phyloP scores from a whole-genome alignment of 1,284 basidiomycete species.

The Hymenochaete sp. region DNA sequence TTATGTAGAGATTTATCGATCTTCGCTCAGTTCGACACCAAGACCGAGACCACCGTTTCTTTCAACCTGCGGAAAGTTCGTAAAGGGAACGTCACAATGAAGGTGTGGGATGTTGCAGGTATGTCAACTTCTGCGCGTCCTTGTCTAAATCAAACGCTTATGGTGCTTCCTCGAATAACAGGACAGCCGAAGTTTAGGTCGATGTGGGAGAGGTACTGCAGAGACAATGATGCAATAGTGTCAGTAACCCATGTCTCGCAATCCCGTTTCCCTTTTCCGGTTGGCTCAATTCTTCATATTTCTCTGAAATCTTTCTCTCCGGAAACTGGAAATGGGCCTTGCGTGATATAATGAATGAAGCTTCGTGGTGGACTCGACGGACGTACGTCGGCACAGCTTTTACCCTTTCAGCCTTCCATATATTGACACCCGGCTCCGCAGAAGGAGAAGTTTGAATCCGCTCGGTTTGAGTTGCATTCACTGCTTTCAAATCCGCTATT shows the following conservation, averaged over 20 bases:
- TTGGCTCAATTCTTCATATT: conserved; percentile 14
- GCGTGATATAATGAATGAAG: too few relatives aligned
- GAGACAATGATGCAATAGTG: conserved; percentile 91
- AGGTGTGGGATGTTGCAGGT: conserved; percentile 93
- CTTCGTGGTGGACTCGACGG: conserved; percentile 86
- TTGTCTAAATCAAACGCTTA: neutral
- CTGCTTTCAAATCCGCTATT: conserved; percentile 71
- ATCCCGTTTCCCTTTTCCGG: conserved; percentile 5
- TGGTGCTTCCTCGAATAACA: conserved; percentile 17
- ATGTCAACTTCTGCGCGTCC: conserved; percentile 18
- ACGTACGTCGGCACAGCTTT: conserved; percentile 48
- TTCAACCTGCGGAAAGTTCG: conserved; percentile 83
- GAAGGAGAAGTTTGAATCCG: conserved; percentile 78
- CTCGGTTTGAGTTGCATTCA: conserved; percentile 85
- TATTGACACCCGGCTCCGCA: conserved; percentile 24
- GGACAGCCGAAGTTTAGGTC: conserved; percentile 92
- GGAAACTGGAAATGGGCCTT: conserved; percentile 10
- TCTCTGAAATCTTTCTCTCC: conserved; percentile 11
- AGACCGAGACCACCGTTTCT: conserved; percentile 85
- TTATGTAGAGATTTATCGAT: too few relatives aligned
- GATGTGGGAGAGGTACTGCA: conserved; percentile 94
- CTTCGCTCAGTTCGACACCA: too few relatives aligned
- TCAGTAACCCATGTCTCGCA: conserved; percentile 36
- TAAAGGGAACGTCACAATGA: conserved; percentile 85
- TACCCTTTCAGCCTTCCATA: conserved; percentile 1